Evolutionary conservation across 1,139 yeast species (phyloP).

Genomic region (Hanseniaspora uvarum): DNA sequence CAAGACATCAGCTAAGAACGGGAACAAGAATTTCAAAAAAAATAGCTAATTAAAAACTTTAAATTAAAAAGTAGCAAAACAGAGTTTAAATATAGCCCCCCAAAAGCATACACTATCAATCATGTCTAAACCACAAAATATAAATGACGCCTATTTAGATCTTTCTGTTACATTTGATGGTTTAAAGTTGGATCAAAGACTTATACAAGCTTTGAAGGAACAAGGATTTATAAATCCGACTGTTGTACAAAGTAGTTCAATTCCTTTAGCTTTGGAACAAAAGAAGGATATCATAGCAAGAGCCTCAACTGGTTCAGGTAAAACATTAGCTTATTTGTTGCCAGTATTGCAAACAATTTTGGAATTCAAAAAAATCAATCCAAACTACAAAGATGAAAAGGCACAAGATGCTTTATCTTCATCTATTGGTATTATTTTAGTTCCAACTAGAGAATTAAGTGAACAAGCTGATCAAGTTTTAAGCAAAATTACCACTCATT

Average conservation of each 20-base stretch:
- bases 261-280: slow-evolving; percentile 79
- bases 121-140: slow-evolving; percentile 26
- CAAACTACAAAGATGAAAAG: slow-evolving; percentile 18
- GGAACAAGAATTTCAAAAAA: not conserved
- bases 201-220: slow-evolving; percentile 72
- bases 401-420: slow-evolving; percentile 30
- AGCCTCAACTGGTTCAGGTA: slow-evolving; percentile 87
- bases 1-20: not conserved
- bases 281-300: slow-evolving; percentile 78
- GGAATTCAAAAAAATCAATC: slow-evolving; percentile 29
- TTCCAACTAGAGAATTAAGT: slow-evolving; percentile 78
- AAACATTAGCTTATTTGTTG: slow-evolving; percentile 72
- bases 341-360: slow-evolving; percentile 68
- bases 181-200: slow-evolving; percentile 65
- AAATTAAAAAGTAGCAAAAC: not conserved
- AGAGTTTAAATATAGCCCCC: too few species aligned
- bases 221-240: slow-evolving; percentile 82
- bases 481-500: slow-evolving; percentile 56
- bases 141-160: slow-evolving; percentile 58
- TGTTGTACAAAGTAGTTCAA: slow-evolving; percentile 79
- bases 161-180: slow-evolving; percentile 62
- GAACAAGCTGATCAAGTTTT: slow-evolving; percentile 70
- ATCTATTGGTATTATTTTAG: slow-evolving; percentile 53
- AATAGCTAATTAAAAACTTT: not conserved
- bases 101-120: too few species aligned